phyloP scores from a whole-genome alignment of 1,284 basidiomycete species.

The Ustilago loliicola region DNA sequence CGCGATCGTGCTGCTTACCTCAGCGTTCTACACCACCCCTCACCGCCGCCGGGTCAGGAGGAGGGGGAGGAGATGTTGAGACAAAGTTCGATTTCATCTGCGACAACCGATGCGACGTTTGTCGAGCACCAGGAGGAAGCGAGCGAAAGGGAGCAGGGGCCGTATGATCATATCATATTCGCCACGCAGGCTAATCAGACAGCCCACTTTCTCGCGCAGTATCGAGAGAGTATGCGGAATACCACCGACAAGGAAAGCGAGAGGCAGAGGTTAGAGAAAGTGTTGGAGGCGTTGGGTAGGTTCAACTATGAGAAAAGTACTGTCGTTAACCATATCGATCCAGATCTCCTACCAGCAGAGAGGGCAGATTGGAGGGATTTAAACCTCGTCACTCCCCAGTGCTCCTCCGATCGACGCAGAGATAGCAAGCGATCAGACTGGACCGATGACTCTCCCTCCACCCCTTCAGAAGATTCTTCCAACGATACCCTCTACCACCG shows the following conservation, averaged over 20 bases:
- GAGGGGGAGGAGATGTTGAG: constrained; percentile 8
- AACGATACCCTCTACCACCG: neutral
- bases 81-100: neutral
- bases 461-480: neutral
- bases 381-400: constrained; percentile 54
- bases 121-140: constrained; percentile 4
- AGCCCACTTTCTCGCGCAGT: constrained; percentile 42
- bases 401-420: too few species aligned
- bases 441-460: neutral
- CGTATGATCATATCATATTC: constrained; percentile 64
- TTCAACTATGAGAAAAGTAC: constrained; percentile 49
- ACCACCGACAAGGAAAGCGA: neutral
- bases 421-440: neutral
- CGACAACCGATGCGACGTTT: constrained; percentile 14
- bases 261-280: constrained; percentile 9
- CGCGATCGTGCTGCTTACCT: constrained; percentile 16
- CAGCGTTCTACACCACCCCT: constrained; percentile 26
- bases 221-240: constrained; percentile 8
- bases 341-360: constrained; percentile 33
- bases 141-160: constrained; percentile 30
- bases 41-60: neutral
- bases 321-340: constrained; percentile 61
- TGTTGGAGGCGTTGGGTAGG: constrained; percentile 18
- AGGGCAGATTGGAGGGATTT: constrained; percentile 56
- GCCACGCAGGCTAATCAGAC: constrained; percentile 67